These are phyloP conservation scores for Fusarium sp. DNA, from an alignment of 2,329 filamentous ascomycete genomes.

Conservation along the genomic window DNA sequence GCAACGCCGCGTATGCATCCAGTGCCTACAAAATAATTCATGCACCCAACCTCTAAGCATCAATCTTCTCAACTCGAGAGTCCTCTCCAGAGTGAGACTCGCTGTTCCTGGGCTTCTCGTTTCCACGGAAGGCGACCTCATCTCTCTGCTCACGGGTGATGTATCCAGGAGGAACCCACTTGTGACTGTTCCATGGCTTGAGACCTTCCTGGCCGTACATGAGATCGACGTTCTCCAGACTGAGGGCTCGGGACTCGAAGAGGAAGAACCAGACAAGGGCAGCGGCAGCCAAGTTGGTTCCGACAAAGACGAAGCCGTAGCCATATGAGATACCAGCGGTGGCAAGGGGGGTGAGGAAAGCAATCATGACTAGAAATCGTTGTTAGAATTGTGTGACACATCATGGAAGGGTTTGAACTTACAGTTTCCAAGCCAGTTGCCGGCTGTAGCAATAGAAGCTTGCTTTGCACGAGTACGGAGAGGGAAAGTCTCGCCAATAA, in stretches of 20 bases:
- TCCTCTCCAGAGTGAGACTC: slow-evolving; percentile 39
- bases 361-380: slow-evolving; percentile 62
- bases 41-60: slow-evolving; percentile 19
- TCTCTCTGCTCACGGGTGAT: slow-evolving; percentile 53
- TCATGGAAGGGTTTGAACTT: slow-evolving; percentile 9
- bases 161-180: slow-evolving; percentile 63
- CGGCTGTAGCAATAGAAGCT: slow-evolving; percentile 64
- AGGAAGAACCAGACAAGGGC: slow-evolving; percentile 76
- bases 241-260: slow-evolving; percentile 72
- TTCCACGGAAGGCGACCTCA: slow-evolving; percentile 40
- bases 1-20: slow-evolving; percentile 29
- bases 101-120: slow-evolving; percentile 39
- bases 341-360: slow-evolving; percentile 76
- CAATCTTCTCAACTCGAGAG: slow-evolving; percentile 25
- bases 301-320: slow-evolving; percentile 75
- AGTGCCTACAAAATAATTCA: background rate
- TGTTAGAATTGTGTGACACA: slow-evolving; percentile 8
- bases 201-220: slow-evolving; percentile 72
- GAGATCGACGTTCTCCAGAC: slow-evolving; percentile 77
- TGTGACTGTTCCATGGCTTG: slow-evolving; percentile 69
- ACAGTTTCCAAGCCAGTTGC: slow-evolving; percentile 71
- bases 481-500: slow-evolving; percentile 74
- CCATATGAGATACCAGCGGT: slow-evolving; percentile 68
- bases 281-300: slow-evolving; percentile 68
- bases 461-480: slow-evolving; percentile 65